Evolutionary conservation across 2,329 filamentous ascomycete genomes (phyloP).

Genomic region (Sporothrix phasma): DNA sequence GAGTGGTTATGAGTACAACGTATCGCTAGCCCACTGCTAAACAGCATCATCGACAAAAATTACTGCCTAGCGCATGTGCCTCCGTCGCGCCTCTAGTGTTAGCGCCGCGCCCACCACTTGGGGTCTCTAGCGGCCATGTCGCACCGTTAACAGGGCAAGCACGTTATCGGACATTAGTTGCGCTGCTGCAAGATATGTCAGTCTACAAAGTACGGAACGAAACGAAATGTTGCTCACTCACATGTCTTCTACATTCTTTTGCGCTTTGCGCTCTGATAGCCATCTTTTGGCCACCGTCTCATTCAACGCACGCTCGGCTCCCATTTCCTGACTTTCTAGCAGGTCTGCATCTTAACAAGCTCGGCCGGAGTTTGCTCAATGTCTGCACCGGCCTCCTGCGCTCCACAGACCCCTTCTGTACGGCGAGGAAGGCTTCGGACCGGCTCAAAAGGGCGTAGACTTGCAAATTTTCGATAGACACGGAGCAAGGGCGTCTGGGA

Average conservation of each 20-base stretch:
- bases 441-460: neutral
- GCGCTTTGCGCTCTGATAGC: too few relatives aligned
- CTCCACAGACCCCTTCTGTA: neutral
- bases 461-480: neutral
- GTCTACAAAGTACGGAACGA: neutral
- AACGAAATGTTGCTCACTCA: neutral
- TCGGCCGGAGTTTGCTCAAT: neutral
- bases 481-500: neutral
- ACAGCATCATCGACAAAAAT: neutral
- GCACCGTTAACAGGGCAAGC: neutral
- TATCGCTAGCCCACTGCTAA: neutral
- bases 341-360: neutral
- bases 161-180: neutral
- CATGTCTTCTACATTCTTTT: neutral
- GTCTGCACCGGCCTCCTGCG: slow-evolving; percentile 6
- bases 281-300: neutral
- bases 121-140: neutral
- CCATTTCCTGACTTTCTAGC: neutral
- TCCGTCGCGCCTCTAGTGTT: slow-evolving; percentile 11
- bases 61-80: slow-evolving; percentile 15
- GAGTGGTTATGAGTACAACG: neutral
- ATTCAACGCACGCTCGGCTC: neutral
- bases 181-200: neutral
- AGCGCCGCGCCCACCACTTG: slow-evolving; percentile 13
- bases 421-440: neutral